These are phyloP conservation scores for Termitomyces titanicus DNA, from an alignment of 768 basidiomycete species.

Conservation along the genomic window DNA sequence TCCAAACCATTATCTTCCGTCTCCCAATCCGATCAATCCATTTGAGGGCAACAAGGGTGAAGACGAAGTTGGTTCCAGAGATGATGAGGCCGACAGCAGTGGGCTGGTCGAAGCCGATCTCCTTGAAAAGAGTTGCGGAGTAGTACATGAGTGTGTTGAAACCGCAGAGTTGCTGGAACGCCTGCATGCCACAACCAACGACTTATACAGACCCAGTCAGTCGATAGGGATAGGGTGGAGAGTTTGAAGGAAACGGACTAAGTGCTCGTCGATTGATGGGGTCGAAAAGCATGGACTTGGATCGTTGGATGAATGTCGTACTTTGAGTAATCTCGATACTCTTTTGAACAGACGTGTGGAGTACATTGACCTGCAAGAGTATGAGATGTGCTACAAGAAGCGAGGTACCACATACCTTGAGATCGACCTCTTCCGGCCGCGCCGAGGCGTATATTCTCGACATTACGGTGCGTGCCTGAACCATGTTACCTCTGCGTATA, in stretches of 20 bases:
- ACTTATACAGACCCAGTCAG: constrained; percentile 32
- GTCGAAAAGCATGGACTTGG: constrained; percentile 49
- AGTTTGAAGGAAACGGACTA: constrained; percentile 38
- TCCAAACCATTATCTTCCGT: constrained; percentile 19
- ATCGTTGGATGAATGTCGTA: constrained; percentile 57
- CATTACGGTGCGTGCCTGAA: constrained; percentile 51
- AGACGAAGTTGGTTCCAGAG: constrained; percentile 46
- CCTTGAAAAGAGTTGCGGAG: constrained; percentile 74
- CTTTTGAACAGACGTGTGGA: constrained; percentile 56
- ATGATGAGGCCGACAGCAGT: constrained; percentile 79
- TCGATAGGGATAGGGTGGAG: neutral
- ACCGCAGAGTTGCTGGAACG: constrained; percentile 79
- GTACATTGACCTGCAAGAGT: constrained; percentile 45
- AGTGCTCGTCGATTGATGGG: constrained; percentile 66
- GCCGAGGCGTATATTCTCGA: constrained; percentile 68
- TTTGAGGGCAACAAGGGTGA: constrained; percentile 8
- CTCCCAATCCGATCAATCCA: constrained; percentile 17
- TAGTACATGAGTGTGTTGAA: constrained; percentile 81
- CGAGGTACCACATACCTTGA: constrained; percentile 45
- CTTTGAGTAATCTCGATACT: constrained; percentile 59
- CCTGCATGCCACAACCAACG: constrained; percentile 78
- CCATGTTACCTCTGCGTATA: constrained; percentile 49
- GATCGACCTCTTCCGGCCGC: constrained; percentile 57
- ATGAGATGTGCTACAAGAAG: neutral
- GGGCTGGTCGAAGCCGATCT: constrained; percentile 79